These are phyloP conservation scores for Medicago arabica DNA, from an alignment of 306 rosid species.

Conservation along the genomic window DNA sequence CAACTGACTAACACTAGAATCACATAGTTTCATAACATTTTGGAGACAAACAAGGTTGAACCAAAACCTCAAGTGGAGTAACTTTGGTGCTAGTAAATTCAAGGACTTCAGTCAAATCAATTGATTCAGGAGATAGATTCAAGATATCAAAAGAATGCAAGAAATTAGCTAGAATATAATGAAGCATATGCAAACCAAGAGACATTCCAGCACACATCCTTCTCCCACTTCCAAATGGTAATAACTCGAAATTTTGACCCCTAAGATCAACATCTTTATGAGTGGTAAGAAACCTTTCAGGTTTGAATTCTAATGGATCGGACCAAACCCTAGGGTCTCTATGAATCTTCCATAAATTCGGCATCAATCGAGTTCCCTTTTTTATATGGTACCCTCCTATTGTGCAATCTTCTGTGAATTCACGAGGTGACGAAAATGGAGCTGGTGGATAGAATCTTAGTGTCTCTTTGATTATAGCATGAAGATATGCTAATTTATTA, in stretches of 20 bases:
- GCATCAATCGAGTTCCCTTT: constrained; percentile 40
- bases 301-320: constrained; percentile 39
- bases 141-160: constrained; percentile 44
- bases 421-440: constrained; percentile 32
- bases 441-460: constrained; percentile 45
- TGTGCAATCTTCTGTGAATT: constrained; percentile 35
- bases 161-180: constrained; percentile 38
- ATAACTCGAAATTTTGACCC: constrained; percentile 36
- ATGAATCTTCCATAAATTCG: constrained; percentile 43
- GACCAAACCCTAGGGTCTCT: constrained; percentile 42
- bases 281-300: constrained; percentile 43
- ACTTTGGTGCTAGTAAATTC: constrained; percentile 30
- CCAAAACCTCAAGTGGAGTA: constrained; percentile 42
- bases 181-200: constrained; percentile 23
- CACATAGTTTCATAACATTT: constrained; percentile 15
- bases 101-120: constrained; percentile 34
- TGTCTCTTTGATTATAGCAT: constrained; percentile 43
- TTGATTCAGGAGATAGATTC: constrained; percentile 19
- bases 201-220: constrained; percentile 43
- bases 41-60: constrained; percentile 36
- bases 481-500: constrained; percentile 40
- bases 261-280: constrained; percentile 37
- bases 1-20: background rate
- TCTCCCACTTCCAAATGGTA: constrained; percentile 48
- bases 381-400: constrained; percentile 32